Conservation (phyloP, 139 green algal species). For the Deuterostichococcus epilithicus region DNA sequence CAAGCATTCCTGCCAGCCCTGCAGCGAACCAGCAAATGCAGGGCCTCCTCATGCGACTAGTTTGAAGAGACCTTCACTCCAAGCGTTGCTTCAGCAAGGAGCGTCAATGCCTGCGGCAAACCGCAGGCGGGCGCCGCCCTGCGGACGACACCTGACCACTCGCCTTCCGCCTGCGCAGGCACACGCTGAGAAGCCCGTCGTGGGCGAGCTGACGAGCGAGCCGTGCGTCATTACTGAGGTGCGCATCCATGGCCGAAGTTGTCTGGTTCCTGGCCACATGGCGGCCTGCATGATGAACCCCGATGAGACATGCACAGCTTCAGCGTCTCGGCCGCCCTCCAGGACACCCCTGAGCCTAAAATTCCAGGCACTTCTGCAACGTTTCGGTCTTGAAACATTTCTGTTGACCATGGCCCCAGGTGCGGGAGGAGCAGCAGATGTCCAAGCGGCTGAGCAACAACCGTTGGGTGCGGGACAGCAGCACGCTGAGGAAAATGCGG, state of each 20-base stretch:
- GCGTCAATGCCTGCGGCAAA: no score
- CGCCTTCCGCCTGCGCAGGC: background rate
- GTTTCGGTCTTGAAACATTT: background rate
- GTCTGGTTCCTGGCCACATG: background rate
- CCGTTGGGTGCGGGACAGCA: background rate
- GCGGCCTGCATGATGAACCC: no score
- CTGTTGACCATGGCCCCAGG: background rate
- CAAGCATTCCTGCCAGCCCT: no score
- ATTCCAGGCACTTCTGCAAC: background rate
- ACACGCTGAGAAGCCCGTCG: background rate
- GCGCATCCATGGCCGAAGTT: background rate
- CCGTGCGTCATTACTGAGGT: slow-evolving; percentile 6
- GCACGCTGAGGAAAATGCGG: background rate
- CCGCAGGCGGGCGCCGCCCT: no score
- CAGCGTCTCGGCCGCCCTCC: background rate
- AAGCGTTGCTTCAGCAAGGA: no score
- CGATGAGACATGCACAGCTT: background rate
- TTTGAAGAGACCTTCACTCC: no score
- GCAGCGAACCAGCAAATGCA: background rate
- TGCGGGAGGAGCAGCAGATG: slow-evolving; percentile 3
- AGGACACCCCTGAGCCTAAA: background rate
- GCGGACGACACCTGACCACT: no score
- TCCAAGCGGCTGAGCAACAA: background rate
- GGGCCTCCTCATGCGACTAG: background rate
- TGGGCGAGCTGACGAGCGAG: background rate